phyloP scores from a whole-genome alignment of 75 land plant species.

The Gnetum montanum region DNA sequence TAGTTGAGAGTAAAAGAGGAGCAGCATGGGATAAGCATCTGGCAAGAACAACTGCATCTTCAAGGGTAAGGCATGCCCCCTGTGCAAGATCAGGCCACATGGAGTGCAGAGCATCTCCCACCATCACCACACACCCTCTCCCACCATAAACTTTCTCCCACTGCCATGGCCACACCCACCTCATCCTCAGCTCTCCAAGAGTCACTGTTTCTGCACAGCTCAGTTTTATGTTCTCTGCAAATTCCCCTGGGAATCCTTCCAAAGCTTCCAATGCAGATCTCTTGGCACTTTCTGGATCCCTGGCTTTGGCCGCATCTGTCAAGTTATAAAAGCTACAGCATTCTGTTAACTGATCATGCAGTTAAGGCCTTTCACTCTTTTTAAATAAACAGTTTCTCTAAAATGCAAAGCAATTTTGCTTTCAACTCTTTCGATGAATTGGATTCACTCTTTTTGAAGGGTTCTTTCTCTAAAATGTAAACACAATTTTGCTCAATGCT shows the following conservation, averaged over 20 bases:
- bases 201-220: slow-evolving; percentile 11
- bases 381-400: too few relatives aligned
- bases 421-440: too few relatives aligned
- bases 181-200: slow-evolving; percentile 14
- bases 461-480: too few relatives aligned
- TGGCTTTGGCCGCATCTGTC: slow-evolving; percentile 1
- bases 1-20: too few relatives aligned
- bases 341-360: too few relatives aligned
- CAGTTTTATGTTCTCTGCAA: slow-evolving; percentile 12
- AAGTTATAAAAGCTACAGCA: too few relatives aligned
- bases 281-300: slow-evolving; percentile 10
- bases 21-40: too few relatives aligned
- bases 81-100: slow-evolving; percentile 64
- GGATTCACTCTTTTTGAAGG: too few relatives aligned
- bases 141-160: slow-evolving; percentile 19
- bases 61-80: slow-evolving; percentile 46
- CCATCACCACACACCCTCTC: slow-evolving; percentile 40
- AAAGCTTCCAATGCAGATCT: slow-evolving; percentile 9
- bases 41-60: slow-evolving; percentile 50
- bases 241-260: slow-evolving; percentile 6
- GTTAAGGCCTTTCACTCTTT: too few relatives aligned
- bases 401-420: not conserved
- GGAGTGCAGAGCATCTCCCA: slow-evolving; percentile 60
- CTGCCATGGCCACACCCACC: slow-evolving; percentile 32
- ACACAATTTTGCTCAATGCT: too few relatives aligned